Conservation (phyloP, 2,329 filamentous ascomycete species). For the Cladophialophora yegresii region DNA sequence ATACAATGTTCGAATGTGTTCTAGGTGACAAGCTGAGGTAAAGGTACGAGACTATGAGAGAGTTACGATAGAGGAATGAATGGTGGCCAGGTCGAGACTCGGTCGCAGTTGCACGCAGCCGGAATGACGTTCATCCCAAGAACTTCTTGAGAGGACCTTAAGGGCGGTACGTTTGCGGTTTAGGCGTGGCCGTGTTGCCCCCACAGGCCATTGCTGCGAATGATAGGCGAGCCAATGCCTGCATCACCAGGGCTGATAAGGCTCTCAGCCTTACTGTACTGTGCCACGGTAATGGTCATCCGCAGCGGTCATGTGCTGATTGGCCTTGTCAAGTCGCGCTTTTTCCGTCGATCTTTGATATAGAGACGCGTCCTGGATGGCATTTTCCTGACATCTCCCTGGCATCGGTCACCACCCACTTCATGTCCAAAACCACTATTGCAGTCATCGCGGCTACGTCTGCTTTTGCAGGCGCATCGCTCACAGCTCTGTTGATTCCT, state of each 20-base stretch:
- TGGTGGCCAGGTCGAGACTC: neutral
- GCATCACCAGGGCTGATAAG: neutral
- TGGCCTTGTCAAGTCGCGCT: conserved; percentile 6
- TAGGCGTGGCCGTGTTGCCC: neutral
- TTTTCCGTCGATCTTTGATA: neutral
- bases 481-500: conserved; percentile 69
- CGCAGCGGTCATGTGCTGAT: neutral
- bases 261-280: neutral
- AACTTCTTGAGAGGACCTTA: conserved; percentile 21
- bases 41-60: neutral
- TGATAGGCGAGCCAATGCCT: neutral
- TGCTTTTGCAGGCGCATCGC: conserved; percentile 73
- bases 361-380: conserved; percentile 5
- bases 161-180: conserved; percentile 3
- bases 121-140: conserved; percentile 10
- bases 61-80: neutral
- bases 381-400: neutral
- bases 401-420: neutral
- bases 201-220: neutral
- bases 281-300: neutral
- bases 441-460: conserved; percentile 74
- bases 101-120: conserved; percentile 7
- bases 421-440: conserved; percentile 77
- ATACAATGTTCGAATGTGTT: neutral
- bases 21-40: neutral